Conservation (phyloP, 129 eudicot species). For the Flaveria brownii region DNA sequence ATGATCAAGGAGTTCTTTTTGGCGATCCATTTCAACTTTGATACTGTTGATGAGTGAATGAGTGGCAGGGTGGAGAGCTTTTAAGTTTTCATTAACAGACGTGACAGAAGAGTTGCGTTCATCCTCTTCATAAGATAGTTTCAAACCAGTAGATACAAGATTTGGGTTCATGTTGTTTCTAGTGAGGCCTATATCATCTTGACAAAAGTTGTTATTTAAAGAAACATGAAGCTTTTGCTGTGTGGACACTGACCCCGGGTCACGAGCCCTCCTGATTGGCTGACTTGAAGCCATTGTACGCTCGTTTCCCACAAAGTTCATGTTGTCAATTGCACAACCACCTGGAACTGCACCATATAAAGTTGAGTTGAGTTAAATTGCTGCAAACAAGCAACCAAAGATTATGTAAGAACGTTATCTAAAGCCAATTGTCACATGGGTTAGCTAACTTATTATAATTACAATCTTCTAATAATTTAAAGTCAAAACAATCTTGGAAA, state of each 20-base stretch:
- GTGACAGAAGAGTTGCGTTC: constrained; percentile 54
- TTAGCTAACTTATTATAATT: no score
- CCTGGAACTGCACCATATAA: constrained; percentile 43
- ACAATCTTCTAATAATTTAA: no score
- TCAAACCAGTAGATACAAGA: constrained; percentile 65
- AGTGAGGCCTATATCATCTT: constrained; percentile 31
- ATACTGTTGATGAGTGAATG: constrained; percentile 36
- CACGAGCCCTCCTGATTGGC: constrained; percentile 49
- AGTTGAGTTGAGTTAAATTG: neutral
- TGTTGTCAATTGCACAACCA: constrained; percentile 41
- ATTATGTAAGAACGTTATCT: neutral
- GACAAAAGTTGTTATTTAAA: constrained; percentile 42
- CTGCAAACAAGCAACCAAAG: neutral
- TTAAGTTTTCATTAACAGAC: constrained; percentile 45
- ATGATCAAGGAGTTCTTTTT: constrained; percentile 45
- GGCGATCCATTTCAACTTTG: constrained; percentile 57
- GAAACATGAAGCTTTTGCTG: constrained; percentile 51
- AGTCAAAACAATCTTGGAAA: no score
- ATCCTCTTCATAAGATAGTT: constrained; percentile 57
- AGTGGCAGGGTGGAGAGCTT: constrained; percentile 32
- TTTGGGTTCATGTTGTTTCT: constrained; percentile 40
- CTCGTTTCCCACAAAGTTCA: constrained; percentile 42
- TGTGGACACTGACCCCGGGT: constrained; percentile 30
- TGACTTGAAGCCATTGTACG: constrained; percentile 36
- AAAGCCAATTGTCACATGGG: neutral